Evolutionary conservation across 2,329 filamentous ascomycete genomes (phyloP).

Genomic region (Cercospora zeae-maydis): DNA sequence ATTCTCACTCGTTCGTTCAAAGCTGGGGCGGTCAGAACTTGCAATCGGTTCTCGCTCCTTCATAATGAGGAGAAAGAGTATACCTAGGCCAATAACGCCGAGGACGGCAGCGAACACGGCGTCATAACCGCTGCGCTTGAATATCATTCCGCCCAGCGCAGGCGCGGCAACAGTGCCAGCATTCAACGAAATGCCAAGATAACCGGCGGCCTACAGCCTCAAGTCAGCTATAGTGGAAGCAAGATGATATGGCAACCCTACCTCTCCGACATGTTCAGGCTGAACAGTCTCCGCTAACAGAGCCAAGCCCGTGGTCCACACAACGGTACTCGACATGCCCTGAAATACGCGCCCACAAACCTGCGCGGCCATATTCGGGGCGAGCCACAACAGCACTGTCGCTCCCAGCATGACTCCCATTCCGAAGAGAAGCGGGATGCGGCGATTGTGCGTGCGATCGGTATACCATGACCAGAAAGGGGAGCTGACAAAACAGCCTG

Average conservation of each 20-base stretch:
- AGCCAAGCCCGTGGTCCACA: constrained; percentile 68
- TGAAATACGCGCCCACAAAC: constrained; percentile 64
- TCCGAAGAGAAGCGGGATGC: constrained; percentile 59
- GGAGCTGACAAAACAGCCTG: constrained; percentile 54
- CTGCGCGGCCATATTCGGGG: constrained; percentile 56
- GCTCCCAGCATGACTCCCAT: constrained; percentile 58
- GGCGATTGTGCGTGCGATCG: constrained; percentile 59
- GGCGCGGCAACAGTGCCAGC: constrained; percentile 61
- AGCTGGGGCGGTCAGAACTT: not conserved
- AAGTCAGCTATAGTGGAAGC: not conserved
- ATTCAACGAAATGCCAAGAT: constrained; percentile 59
- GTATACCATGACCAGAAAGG: constrained; percentile 52
- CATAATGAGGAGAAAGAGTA: constrained; percentile 22
- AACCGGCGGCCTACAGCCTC: constrained; percentile 54
- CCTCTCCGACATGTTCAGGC: constrained; percentile 53
- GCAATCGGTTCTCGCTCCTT: constrained; percentile 5
- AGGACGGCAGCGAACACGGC: constrained; percentile 24
- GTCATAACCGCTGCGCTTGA: constrained; percentile 45
- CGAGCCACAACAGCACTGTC: constrained; percentile 62
- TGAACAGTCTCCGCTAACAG: constrained; percentile 66
- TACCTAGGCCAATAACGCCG: constrained; percentile 17
- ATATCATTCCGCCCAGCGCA: constrained; percentile 64
- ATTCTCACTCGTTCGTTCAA: not conserved
- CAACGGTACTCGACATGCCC: constrained; percentile 62
- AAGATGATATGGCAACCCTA: not conserved